These are phyloP conservation scores for Aegilops bicornis DNA, from an alignment of 176 grass and related monocot genomes.

Conservation along the genomic window DNA sequence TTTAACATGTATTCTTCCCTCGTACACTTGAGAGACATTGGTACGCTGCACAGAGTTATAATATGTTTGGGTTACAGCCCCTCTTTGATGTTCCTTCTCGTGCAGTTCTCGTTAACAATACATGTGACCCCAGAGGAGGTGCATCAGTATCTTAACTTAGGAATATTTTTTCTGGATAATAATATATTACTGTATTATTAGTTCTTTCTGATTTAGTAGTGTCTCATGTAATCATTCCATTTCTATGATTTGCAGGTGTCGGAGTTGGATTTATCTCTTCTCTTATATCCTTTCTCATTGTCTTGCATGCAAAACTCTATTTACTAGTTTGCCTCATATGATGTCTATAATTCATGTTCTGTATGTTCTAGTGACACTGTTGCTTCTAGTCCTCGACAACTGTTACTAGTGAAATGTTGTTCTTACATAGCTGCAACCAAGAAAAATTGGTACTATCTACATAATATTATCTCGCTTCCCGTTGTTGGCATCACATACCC, in stretches of 20 bases:
- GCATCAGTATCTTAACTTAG: neutral
- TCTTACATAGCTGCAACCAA: neutral
- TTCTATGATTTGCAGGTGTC: conserved; percentile 60
- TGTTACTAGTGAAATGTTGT: neutral
- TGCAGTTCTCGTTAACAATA: neutral
- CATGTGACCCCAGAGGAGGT: conserved; percentile 1
- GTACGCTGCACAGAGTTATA: neutral
- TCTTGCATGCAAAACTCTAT: conserved; percentile 10
- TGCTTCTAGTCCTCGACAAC: neutral
- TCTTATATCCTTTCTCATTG: conserved; percentile 84
- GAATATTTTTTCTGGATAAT: neutral
- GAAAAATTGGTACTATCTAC: neutral
- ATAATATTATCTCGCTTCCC: neutral
- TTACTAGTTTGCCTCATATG: conserved; percentile 15
- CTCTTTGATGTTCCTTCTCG: neutral
- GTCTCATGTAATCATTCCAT: conserved; percentile 16
- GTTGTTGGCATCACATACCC: neutral
- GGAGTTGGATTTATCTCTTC: conserved; percentile 98
- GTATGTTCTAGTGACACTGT: conserved; percentile 2
- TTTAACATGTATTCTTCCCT: neutral
- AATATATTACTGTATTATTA: neutral
- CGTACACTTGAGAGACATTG: neutral
- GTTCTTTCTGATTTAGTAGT: neutral
- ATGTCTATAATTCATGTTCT: conserved; percentile 4
- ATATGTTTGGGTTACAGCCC: neutral